Percentiles rank a stretch among this genome's conserved stretches.
Conservation (phyloP, 2,329 filamentous ascomycete species). For the Biscogniauxia marginata region DNA sequence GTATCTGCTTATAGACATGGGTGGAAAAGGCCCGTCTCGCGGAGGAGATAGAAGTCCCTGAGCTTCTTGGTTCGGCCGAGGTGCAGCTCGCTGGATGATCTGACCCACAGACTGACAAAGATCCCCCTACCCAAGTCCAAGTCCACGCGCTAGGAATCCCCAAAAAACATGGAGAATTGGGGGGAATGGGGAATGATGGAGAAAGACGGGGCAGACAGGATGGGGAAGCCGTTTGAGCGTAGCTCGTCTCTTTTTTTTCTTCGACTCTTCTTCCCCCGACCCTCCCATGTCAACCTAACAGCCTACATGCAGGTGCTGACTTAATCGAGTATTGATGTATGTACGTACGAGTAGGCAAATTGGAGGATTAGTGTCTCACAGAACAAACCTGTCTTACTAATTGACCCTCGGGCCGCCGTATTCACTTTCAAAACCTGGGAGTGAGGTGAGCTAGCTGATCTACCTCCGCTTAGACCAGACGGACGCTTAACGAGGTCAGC, state of each 20-base stretch:
- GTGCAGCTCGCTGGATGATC: constrained; percentile 16
- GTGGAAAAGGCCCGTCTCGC: constrained; percentile 32
- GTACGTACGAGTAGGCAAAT: not conserved
- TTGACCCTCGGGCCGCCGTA: not conserved
- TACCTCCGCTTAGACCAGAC: not conserved
- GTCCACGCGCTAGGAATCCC: too few relatives aligned
- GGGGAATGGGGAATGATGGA: constrained; percentile 23
- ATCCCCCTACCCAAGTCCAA: constrained; percentile 9
- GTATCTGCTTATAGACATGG: constrained; percentile 25
- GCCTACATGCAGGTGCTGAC: too few relatives aligned
- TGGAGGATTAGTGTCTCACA: not conserved
- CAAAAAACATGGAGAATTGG: constrained; percentile 3
- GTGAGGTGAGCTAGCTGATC: not conserved
- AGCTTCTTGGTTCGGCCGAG: constrained; percentile 26
- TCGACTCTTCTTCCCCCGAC: not conserved
- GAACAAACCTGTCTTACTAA: not conserved
- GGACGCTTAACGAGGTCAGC: not conserved
- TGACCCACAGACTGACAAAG: constrained; percentile 21
- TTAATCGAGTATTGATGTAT: too few relatives aligned
- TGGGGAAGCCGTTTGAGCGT: constrained; percentile 11
- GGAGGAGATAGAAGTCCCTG: constrained; percentile 23
- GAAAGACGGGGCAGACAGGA: too few relatives aligned
- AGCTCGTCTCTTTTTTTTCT: not conserved
- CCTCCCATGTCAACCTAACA: too few relatives aligned
- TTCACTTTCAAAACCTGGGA: not conserved